These are phyloP conservation scores for Fusarium cyanostomum DNA, from an alignment of 2,329 filamentous ascomycete species.

Conservation along the genomic window DNA sequence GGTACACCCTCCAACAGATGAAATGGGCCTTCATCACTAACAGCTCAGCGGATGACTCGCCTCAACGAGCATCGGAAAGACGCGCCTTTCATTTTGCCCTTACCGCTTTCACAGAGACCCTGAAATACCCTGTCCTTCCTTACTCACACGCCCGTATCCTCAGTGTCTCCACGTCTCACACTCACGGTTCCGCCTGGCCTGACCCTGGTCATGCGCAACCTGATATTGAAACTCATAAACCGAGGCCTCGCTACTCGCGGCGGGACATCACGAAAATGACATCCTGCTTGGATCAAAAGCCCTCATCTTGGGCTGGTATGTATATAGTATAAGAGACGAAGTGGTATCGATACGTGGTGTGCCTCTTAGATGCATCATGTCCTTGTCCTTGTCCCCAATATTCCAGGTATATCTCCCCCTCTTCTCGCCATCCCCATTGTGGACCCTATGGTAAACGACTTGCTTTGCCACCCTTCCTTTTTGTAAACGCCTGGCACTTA, in stretches of 20 bases:
- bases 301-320: slow-evolving; percentile 5
- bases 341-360: slow-evolving; percentile 42
- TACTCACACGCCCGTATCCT: not conserved
- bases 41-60: too few relatives aligned
- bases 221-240: slow-evolving; percentile 9
- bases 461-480: slow-evolving; percentile 28
- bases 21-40: too few relatives aligned
- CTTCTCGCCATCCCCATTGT: not conserved
- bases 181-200: not conserved
- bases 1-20: too few relatives aligned
- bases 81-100: not conserved
- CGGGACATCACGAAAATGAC: not conserved
- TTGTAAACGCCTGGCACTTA: slow-evolving; percentile 37
- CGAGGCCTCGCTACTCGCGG: not conserved
- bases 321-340: slow-evolving; percentile 35
- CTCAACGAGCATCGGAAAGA: too few relatives aligned
- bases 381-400: slow-evolving; percentile 20
- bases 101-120: not conserved
- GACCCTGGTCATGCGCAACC: not conserved
- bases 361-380: slow-evolving; percentile 35
- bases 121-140: not conserved
- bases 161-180: not conserved
- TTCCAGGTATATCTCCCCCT: slow-evolving; percentile 33
- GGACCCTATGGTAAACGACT: slow-evolving; percentile 18
- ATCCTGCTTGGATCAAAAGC: not conserved